These are phyloP conservation scores for Komagataella pastoris DNA, from an alignment of 805 yeast species.

Conservation along the genomic window DNA sequence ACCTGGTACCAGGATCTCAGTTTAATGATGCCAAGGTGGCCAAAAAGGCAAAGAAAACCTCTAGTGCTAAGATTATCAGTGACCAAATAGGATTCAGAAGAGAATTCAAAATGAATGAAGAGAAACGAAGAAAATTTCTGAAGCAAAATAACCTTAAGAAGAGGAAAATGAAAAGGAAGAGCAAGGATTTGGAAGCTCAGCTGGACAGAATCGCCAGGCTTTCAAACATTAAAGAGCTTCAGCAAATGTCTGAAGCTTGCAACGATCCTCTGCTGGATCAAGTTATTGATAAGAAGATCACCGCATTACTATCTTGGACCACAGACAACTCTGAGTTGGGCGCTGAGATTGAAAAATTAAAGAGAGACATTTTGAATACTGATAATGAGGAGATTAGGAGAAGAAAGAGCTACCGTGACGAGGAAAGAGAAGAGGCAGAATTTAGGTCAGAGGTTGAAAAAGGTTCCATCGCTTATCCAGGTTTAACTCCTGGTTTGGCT, in stretches of 20 bases:
- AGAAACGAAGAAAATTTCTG: conserved; percentile 7
- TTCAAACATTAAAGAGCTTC: conserved; percentile 22
- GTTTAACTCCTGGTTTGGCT: conserved; percentile 77
- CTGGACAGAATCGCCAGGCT: conserved; percentile 21
- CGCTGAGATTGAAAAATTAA: conserved; percentile 25
- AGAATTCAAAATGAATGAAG: conserved; percentile 8
- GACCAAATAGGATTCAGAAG: conserved; percentile 2
- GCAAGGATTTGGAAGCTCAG: conserved; percentile 15
- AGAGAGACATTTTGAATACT: conserved; percentile 27
- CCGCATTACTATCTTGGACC: conserved; percentile 27
- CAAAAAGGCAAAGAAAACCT: conserved; percentile 2
- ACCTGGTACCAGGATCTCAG: conserved; percentile 11
- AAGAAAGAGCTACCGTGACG: conserved; percentile 19
- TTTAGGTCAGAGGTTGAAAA: conserved; percentile 27
- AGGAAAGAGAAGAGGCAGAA: conserved; percentile 15
- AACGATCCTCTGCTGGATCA: conserved; percentile 20
- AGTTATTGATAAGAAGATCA: conserved; percentile 22
- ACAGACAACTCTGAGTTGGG: conserved; percentile 13
- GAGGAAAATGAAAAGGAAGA: conserved; percentile 8
- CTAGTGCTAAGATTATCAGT: conserved; percentile 9
- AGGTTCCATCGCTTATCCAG: conserved; percentile 36
- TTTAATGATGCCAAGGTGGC: conserved; percentile 1
- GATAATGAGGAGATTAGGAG: conserved; percentile 26
- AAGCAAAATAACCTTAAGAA: conserved; percentile 7
- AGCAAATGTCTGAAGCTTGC: conserved; percentile 28